Evolutionary conservation across 768 basidiomycete species (phyloP).

Genomic region (Trametes coccinea): DNA sequence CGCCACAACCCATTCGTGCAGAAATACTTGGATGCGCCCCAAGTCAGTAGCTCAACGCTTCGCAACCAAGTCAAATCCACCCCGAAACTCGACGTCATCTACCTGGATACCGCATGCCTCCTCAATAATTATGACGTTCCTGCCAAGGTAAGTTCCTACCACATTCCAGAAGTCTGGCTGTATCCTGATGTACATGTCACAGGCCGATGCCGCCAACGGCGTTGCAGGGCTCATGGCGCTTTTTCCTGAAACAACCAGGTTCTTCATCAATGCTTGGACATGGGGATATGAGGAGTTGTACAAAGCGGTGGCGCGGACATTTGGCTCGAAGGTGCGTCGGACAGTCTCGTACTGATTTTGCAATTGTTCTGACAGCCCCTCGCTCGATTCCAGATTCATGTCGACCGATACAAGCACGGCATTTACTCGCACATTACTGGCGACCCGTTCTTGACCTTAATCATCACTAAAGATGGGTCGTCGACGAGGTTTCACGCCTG

Average conservation of each 20-base stretch:
- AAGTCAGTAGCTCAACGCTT: not conserved
- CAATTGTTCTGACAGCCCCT: too few relatives aligned
- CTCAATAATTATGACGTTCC: conserved; percentile 19
- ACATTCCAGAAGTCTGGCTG: not conserved
- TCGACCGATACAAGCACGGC: conserved; percentile 83
- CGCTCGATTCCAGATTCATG: conserved; percentile 63
- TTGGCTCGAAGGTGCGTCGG: conserved; percentile 55
- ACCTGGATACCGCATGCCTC: conserved; percentile 29
- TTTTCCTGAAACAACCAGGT: conserved; percentile 65
- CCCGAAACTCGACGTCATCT: conserved; percentile 26
- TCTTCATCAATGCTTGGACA: conserved; percentile 94
- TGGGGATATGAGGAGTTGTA: conserved; percentile 95
- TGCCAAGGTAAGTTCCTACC: conserved; percentile 12
- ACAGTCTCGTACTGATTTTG: not conserved
- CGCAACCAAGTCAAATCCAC: not conserved
- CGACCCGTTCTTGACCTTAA: conserved; percentile 53
- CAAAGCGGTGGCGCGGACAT: conserved; percentile 68
- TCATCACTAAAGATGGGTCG: conserved; percentile 60
- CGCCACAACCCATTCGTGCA: conserved; percentile 69
- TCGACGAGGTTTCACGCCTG: conserved; percentile 91
- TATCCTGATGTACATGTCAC: not conserved
- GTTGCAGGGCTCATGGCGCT: conserved; percentile 68
- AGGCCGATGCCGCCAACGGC: conserved; percentile 69
- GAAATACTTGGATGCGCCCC: conserved; percentile 55
- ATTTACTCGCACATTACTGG: conserved; percentile 62